These are phyloP conservation scores for Arachnopeziza araneosa DNA, from an alignment of 2,329 filamentous ascomycete genomes.

Conservation along the genomic window DNA sequence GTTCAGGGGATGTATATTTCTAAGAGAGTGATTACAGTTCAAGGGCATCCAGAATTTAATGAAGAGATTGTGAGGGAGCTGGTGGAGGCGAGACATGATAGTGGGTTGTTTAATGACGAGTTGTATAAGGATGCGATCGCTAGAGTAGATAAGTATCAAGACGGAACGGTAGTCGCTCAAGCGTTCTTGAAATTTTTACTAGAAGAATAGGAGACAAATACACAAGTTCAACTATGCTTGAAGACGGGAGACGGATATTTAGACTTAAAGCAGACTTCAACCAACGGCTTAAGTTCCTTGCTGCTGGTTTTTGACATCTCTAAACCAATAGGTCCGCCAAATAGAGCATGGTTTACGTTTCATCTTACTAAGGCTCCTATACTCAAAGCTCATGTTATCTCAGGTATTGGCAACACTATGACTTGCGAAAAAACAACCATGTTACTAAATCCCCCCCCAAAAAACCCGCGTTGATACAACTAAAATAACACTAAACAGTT, in stretches of 20 bases:
- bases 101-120: constrained; percentile 65
- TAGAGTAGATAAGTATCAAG: constrained; percentile 63
- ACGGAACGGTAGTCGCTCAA: constrained; percentile 69
- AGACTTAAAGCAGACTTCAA: no score
- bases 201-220: constrained; percentile 36
- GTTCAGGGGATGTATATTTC: constrained; percentile 77
- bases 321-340: no score
- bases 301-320: no score
- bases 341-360: no score
- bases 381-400: not conserved
- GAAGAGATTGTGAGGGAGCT: constrained; percentile 65
- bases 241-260: no score
- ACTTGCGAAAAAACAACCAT: not conserved
- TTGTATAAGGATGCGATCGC: constrained; percentile 63
- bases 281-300: no score
- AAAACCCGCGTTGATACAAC: no score
- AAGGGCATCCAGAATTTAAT: constrained; percentile 84
- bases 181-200: constrained; percentile 74
- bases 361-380: no score
- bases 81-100: constrained; percentile 55
- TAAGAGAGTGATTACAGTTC: constrained; percentile 64
- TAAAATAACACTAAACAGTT: not conserved
- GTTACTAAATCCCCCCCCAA: no score
- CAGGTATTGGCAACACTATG: not conserved
- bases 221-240: not conserved